A percentile compares a stretch with the other conserved stretches of the same genome.
Conservation (phyloP, 202 grass and related monocot genomes). For the Saccharum hybrid region DNA sequence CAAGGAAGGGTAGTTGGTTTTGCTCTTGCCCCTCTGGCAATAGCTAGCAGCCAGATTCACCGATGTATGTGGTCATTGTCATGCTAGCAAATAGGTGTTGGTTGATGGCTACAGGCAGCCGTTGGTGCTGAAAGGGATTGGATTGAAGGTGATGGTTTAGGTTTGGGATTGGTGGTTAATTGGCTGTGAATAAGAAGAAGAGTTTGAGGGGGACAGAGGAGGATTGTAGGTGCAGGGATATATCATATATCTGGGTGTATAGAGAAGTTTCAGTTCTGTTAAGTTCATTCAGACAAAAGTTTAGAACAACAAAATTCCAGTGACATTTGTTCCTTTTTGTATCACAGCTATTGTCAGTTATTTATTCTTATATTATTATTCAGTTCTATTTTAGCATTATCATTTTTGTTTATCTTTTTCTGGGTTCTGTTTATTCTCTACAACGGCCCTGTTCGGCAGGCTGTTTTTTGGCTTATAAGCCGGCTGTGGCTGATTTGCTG, state of each 20-base stretch:
- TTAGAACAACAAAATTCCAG: conserved; percentile 63
- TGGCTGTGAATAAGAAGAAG: conserved; percentile 95
- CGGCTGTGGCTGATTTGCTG: too few relatives aligned
- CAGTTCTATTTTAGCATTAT: conserved; percentile 3
- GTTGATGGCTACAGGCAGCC: conserved; percentile 38
- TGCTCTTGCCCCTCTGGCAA: too few relatives aligned
- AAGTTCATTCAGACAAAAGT: conserved; percentile 60
- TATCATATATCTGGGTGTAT: conserved; percentile 63
- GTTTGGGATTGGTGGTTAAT: conserved; percentile 59
- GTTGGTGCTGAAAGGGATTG: conserved; percentile 54
- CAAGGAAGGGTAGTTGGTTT: too few relatives aligned
- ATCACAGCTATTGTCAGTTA: conserved; percentile 55
- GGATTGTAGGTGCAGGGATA: conserved; percentile 56
- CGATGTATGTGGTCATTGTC: too few relatives aligned
- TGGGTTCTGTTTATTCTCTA: conserved; percentile 9
- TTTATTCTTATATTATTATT: conserved; percentile 51
- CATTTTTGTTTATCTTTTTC: conserved; percentile 6
- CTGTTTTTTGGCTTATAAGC: too few relatives aligned
- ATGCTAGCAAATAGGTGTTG: neutral
- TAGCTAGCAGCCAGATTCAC: too few relatives aligned
- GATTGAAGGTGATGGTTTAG: conserved; percentile 48
- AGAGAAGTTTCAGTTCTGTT: conserved; percentile 64
- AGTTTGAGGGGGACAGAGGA: conserved; percentile 61
- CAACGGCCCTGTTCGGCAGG: too few relatives aligned
- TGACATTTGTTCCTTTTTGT: conserved; percentile 58